These are phyloP conservation scores for Euphrasia confusa DNA, from an alignment of 257 asterid genomes.

Conservation along the genomic window DNA sequence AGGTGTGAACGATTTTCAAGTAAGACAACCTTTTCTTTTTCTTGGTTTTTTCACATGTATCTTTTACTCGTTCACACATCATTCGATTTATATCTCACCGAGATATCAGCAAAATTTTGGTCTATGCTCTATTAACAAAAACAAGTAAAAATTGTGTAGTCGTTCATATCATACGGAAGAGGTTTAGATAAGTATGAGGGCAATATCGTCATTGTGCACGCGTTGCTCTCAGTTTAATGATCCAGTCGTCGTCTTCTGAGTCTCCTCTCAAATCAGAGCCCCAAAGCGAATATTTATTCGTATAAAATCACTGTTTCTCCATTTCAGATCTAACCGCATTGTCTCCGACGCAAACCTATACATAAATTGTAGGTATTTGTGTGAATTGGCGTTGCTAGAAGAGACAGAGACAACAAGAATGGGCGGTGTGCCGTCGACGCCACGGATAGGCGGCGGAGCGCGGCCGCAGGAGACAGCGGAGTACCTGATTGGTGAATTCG, in stretches of 20 bases:
- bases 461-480: slow-evolving; percentile 80
- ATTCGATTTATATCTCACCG: no score
- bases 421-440: slow-evolving; percentile 93
- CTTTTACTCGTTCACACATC: no score
- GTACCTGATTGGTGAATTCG: slow-evolving; percentile 59
- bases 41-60: no score
- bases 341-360: slow-evolving; percentile 1
- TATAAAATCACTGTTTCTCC: slow-evolving; percentile 18
- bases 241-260: background rate
- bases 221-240: background rate
- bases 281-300: background rate
- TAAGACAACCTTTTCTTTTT: no score
- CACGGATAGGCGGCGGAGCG: slow-evolving; percentile 53
- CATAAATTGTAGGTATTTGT: slow-evolving; percentile 12
- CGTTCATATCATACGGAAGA: no score
- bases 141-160: no score
- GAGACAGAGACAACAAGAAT: slow-evolving; percentile 27
- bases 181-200: background rate
- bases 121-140: no score
- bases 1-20: no score
- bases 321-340: slow-evolving; percentile 32
- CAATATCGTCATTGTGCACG: background rate
- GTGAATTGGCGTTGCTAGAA: background rate
- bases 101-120: no score
- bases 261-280: slow-evolving; percentile 24